These are phyloP conservation scores for Ustilago vetiveriae DNA, from an alignment of 1,284 basidiomycete genomes.

Conservation along the genomic window DNA sequence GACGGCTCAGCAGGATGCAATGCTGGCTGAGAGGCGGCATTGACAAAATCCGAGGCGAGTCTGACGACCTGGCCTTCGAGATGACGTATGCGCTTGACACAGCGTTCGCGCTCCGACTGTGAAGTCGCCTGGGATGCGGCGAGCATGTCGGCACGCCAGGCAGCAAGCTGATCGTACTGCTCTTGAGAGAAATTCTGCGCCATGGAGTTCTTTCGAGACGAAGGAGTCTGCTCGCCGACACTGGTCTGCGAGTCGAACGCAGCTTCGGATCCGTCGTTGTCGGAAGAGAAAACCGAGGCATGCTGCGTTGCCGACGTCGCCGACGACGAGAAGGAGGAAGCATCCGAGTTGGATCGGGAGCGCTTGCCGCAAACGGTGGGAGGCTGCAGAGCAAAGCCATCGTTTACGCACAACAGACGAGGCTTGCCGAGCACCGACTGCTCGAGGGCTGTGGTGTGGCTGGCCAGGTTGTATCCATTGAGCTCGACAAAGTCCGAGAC, in stretches of 20 bases:
- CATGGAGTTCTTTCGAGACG: slow-evolving; percentile 39
- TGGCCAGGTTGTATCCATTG: slow-evolving; percentile 40
- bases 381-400: slow-evolving; percentile 4
- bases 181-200: slow-evolving; percentile 10
- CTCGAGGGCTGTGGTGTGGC: slow-evolving; percentile 47
- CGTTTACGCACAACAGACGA: slow-evolving; percentile 8
- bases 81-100: slow-evolving; percentile 37
- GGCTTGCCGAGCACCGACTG: slow-evolving; percentile 48
- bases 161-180: slow-evolving; percentile 25
- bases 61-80: slow-evolving; percentile 32
- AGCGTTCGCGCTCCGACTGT: slow-evolving; percentile 20
- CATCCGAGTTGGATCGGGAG: slow-evolving; percentile 43
- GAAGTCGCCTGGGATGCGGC: slow-evolving; percentile 14
- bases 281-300: slow-evolving; percentile 48
- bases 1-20: slow-evolving; percentile 8
- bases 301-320: slow-evolving; percentile 32
- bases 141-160: slow-evolving; percentile 31
- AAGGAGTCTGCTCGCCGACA: slow-evolving; percentile 31
- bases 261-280: slow-evolving; percentile 22
- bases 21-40: slow-evolving; percentile 13
- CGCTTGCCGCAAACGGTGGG: slow-evolving; percentile 42
- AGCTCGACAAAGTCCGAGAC: slow-evolving; percentile 36
- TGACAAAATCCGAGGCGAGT: slow-evolving; percentile 32
- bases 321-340: slow-evolving; percentile 36
- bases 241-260: slow-evolving; percentile 36